Evolutionary conservation across 2,329 filamentous ascomycete genomes (phyloP), one percentile per base, ranked within the genome.

Genomic region (Celoporthe dispersa): DNA sequence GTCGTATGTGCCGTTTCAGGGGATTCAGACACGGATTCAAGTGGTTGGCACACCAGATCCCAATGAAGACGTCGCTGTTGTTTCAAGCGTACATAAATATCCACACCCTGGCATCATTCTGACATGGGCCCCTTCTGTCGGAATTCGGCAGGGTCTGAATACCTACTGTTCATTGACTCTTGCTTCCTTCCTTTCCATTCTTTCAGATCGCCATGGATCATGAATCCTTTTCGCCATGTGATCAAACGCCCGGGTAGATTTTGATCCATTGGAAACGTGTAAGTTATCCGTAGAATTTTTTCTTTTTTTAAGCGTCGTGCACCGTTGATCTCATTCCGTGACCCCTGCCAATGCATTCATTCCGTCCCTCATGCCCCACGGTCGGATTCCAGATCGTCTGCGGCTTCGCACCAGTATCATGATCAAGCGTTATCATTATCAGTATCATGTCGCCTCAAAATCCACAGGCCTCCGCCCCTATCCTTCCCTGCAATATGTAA

Each of bases 11-110:
- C 16, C 16, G 53, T 55, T 31, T 55, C 53, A 55, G 28, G 53
- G 53, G 53, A 55, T 31, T 1, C 14, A 31, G 28, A 31, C 14
- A 57, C 53, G 28, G 28, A 3, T 57, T 14, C 28, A 19, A 16
- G 28, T 57, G 28, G 53, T 57, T 57, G 53, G 53, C 53, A 57
- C 53, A 57, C 53, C 53, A 57, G 53, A 57, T 33, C 25, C 53
- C 53, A 57, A 31, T 7, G 25, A 57, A 31, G 53, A 14, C 25
- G 14, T 28, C 12, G 25, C 33, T 55, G 12, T 31, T 31, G 53
- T 57, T 33, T 57, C 53, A 57, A 57, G 53, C 53, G 28, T 19
- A 57, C 53, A 57, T 31, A 57, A 57, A 57, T 57, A 57, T 57
- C 53, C 28, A 57, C 53, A 57, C 53, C 53, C 53, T 57, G 28